A percentile compares a stretch with the other conserved stretches of the same genome.
phyloP scores from a whole-genome alignment of 306 rosid species.

The Vigna mungo region DNA sequence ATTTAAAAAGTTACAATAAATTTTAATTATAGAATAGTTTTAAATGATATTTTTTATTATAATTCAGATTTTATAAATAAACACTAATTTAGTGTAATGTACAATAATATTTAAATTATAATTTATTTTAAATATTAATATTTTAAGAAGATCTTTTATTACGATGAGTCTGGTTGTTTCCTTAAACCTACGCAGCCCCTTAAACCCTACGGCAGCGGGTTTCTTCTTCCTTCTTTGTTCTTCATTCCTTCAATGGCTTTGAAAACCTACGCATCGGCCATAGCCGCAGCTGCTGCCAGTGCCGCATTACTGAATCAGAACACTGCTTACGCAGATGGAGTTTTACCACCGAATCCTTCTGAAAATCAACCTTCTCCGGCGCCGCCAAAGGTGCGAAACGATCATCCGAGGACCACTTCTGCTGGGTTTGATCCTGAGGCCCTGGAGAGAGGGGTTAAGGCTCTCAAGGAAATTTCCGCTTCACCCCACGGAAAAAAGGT shows the following conservation, averaged over 20 bases:
- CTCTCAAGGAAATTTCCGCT: slow-evolving; percentile 55
- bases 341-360: slow-evolving; percentile 29
- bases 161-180: no score
- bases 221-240: not conserved
- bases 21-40: no score
- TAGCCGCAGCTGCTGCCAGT: slow-evolving; percentile 62
- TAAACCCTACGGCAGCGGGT: no score
- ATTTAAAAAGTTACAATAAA: no score
- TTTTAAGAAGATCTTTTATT: no score
- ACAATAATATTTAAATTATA: no score
- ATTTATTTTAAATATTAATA: no score
- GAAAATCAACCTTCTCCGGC: slow-evolving; percentile 38
- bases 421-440: slow-evolving; percentile 93
- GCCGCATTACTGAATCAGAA: slow-evolving; percentile 32
- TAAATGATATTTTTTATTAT: no score
- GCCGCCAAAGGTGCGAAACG: slow-evolving; percentile 67
- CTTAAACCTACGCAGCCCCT: no score
- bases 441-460: slow-evolving; percentile 77
- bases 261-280: slow-evolving; percentile 64
- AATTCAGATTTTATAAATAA: no score
- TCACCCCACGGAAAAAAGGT: slow-evolving; percentile 82
- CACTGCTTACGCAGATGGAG: slow-evolving; percentile 57
- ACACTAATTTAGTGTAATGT: no score
- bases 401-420: slow-evolving; percentile 81
- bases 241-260: slow-evolving; percentile 49